Conservation (phyloP, 225 moss, liverwort and hornwort species). For the Climacium dendroides region DNA sequence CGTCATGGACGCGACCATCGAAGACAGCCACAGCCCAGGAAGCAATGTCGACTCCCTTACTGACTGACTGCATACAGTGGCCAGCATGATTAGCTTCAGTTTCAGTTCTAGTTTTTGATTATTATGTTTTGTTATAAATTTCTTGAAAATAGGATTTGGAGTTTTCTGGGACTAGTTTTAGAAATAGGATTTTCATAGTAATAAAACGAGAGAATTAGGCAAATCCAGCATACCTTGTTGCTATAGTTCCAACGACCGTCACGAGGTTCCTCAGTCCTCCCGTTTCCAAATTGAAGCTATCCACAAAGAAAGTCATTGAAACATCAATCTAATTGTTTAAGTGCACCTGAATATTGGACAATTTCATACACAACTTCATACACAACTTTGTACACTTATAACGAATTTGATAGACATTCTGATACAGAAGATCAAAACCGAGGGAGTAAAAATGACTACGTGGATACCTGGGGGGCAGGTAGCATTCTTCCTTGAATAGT, state of each 20-base stretch:
- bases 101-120: no score
- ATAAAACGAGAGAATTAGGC: neutral
- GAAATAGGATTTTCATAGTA: neutral
- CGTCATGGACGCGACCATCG: conserved; percentile 13
- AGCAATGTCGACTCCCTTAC: conserved; percentile 14
- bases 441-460: neutral
- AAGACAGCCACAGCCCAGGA: conserved; percentile 76
- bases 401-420: neutral
- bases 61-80: conserved; percentile 36
- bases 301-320: neutral
- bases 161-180: neutral
- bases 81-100: neutral
- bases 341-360: neutral
- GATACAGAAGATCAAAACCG: neutral
- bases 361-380: neutral
- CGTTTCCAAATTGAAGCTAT: conserved; percentile 68
- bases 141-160: neutral
- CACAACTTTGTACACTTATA: neutral
- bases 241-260: conserved; percentile 84
- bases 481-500: conserved; percentile 50
- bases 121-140: neutral
- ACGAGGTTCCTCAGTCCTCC: conserved; percentile 43
- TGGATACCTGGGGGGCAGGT: conserved; percentile 45
- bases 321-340: neutral
- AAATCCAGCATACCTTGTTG: conserved; percentile 29